Conservation (phyloP, 2,329 filamentous ascomycete genomes). For the Gaeumannomyces tritici region DNA sequence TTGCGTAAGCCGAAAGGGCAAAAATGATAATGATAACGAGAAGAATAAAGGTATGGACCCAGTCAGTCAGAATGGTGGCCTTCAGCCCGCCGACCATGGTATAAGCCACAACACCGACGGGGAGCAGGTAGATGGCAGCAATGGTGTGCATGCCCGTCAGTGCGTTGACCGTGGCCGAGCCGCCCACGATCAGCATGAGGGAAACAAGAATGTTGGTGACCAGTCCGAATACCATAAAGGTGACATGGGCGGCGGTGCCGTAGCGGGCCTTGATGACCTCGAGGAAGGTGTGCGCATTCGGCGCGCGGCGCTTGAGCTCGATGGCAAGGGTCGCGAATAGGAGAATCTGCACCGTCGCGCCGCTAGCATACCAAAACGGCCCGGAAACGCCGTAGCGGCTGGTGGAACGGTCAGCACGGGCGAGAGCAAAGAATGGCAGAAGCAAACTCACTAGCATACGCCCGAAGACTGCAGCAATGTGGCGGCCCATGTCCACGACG, state of each 20-base stretch:
- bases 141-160: constrained; percentile 67
- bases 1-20: constrained; percentile 71
- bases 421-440: too few relatives aligned
- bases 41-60: constrained; percentile 77
- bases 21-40: constrained; percentile 82
- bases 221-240: constrained; percentile 74
- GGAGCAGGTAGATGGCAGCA: constrained; percentile 76
- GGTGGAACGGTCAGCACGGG: too few relatives aligned
- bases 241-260: constrained; percentile 59
- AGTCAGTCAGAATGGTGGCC: constrained; percentile 78
- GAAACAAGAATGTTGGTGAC: constrained; percentile 84
- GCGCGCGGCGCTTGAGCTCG: constrained; percentile 76
- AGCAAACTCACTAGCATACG: constrained; percentile 54
- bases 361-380: constrained; percentile 50
- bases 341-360: constrained; percentile 80
- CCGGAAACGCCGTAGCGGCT: constrained; percentile 57
- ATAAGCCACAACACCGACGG: constrained; percentile 72
- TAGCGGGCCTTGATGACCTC: constrained; percentile 79
- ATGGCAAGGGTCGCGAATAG: constrained; percentile 87
- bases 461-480: constrained; percentile 70
- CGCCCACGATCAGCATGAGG: constrained; percentile 80
- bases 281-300: constrained; percentile 78
- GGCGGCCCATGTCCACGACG: constrained; percentile 88
- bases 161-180: constrained; percentile 61
- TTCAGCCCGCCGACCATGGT: constrained; percentile 75